A percentile compares a stretch with the other conserved stretches of the same genome.
phyloP scores from a whole-genome alignment of 2,329 filamentous ascomycete genomes.

The Stachybotrys echinatus region DNA sequence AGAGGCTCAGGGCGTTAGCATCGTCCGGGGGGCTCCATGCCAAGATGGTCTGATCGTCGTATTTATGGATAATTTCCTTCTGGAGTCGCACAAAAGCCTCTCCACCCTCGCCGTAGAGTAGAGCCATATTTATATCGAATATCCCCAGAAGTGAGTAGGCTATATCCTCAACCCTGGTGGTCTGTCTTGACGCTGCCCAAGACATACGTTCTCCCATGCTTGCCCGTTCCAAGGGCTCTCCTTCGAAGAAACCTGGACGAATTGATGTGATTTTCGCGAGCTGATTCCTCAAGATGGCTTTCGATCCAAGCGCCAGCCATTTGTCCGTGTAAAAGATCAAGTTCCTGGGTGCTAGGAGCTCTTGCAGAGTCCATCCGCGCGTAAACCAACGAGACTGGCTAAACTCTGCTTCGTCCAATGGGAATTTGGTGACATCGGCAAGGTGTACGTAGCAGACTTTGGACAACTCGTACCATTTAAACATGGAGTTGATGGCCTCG shows the following conservation, averaged over 20 bases:
- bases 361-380: slow-evolving; percentile 20
- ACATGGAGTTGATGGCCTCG: slow-evolving; percentile 6
- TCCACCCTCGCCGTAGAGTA: slow-evolving; percentile 15
- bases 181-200: slow-evolving; percentile 11
- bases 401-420: slow-evolving; percentile 1
- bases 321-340: slow-evolving; percentile 15
- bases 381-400: slow-evolving; percentile 15
- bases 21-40: slow-evolving; percentile 5
- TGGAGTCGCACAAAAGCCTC: slow-evolving; percentile 13
- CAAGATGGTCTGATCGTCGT: slow-evolving; percentile 12
- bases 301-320: slow-evolving; percentile 8
- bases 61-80: slow-evolving; percentile 11
- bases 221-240: background rate
- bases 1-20: too few species aligned
- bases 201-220: slow-evolving; percentile 12
- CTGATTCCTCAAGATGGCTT: background rate
- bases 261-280: background rate
- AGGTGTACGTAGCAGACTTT: slow-evolving; percentile 17
- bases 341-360: slow-evolving; percentile 15
- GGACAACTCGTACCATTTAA: slow-evolving; percentile 12
- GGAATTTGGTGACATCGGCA: slow-evolving; percentile 7
- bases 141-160: slow-evolving; percentile 16
- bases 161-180: slow-evolving; percentile 12
- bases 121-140: slow-evolving; percentile 15
- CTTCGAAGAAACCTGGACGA: background rate